Evolutionary conservation across 495 filamentous ascomycete species (phyloP), one percentile per base, ranked within the genome.

Genomic region (Daldinia loculata): DNA sequence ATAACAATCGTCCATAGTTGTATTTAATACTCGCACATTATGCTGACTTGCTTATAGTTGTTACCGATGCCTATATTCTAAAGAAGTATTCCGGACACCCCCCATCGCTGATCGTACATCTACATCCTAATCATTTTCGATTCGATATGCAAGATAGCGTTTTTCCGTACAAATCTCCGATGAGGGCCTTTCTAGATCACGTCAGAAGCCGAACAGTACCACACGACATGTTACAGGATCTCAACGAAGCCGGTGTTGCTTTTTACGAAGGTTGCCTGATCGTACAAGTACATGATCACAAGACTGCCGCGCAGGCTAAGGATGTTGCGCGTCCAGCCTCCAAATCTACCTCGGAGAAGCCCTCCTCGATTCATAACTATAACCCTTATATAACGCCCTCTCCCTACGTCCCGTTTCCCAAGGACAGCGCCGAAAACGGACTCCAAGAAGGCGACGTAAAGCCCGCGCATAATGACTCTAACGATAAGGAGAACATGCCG

Each of bases 251-350:
- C 17, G 87, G 85, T 7, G 90, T 97, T 26, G 84, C 80, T n/a
- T 98, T 96, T 74, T 99, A 98, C 75, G 95, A 99, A 77, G 94
- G 92, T 19, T 97, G 95, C 76, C 84, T 99, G 56, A 98, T 99
- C 67, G 94, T 98, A 50, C 89, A 97, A 76, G 84, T 98, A 4
- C 86, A 95, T 67, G 92, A 98, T 80, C 91, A 97, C 79, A 90
- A 89, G 57, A 90, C 91, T 5, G 85, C 82, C 2, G 84, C 88
- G 32, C 84, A 88, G 48, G 80, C 82, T 69, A 87, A 77, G 78
- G 88, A 89, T 56, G 80, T 87, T 24, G 86, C 86, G n/a, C 79
- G 80, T 58, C 85, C 80, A 6, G 74, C 82, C 27, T 82, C 86
- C 7, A 87, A 86, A 56, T 86, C 88, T 50, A 89, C 81, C 61